phyloP scores from a whole-genome alignment of 2,329 filamentous ascomycete genomes.

The Neodidymelliopsis sp. region DNA sequence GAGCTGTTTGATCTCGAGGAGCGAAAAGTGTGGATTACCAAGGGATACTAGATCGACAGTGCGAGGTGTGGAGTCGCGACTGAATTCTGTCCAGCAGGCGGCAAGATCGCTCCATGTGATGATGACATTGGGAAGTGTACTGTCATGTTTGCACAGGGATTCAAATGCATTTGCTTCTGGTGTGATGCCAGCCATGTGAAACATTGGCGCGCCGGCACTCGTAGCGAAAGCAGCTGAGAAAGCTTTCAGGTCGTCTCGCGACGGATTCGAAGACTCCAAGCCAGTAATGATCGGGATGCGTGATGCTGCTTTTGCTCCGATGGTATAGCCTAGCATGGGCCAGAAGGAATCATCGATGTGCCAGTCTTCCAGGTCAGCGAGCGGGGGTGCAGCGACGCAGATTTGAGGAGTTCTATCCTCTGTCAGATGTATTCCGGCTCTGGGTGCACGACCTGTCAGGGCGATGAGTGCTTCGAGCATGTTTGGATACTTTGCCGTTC shows the following conservation, averaged over 20 bases:
- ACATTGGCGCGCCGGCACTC: slow-evolving; percentile 54
- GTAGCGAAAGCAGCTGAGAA: slow-evolving; percentile 58
- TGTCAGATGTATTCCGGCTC: slow-evolving; percentile 38
- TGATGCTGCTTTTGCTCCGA: slow-evolving; percentile 41
- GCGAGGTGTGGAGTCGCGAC: background rate
- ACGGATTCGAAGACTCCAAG: slow-evolving; percentile 29
- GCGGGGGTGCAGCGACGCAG: background rate
- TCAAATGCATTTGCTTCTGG: slow-evolving; percentile 42
- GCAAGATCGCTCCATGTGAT: slow-evolving; percentile 3
- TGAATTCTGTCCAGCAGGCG: background rate
- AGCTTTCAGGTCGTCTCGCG: slow-evolving; percentile 50
- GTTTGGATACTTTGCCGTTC: slow-evolving; percentile 57
- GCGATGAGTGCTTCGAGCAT: slow-evolving; percentile 56
- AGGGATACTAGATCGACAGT: slow-evolving; percentile 52
- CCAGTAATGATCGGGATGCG: slow-evolving; percentile 50
- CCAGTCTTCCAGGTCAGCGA: background rate
- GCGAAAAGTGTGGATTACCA: slow-evolving; percentile 57
- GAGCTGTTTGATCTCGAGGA: slow-evolving; percentile 48
- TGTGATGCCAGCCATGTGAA: slow-evolving; percentile 53
- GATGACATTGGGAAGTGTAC: background rate
- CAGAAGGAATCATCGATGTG: slow-evolving; percentile 49
- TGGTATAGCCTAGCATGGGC: slow-evolving; percentile 51
- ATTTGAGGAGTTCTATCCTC: slow-evolving; percentile 25
- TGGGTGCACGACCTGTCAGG: slow-evolving; percentile 51
- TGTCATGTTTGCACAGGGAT: background rate